Evolutionary conservation across 768 basidiomycete genomes (phyloP).

Genomic region (Psilocybe sp.): DNA sequence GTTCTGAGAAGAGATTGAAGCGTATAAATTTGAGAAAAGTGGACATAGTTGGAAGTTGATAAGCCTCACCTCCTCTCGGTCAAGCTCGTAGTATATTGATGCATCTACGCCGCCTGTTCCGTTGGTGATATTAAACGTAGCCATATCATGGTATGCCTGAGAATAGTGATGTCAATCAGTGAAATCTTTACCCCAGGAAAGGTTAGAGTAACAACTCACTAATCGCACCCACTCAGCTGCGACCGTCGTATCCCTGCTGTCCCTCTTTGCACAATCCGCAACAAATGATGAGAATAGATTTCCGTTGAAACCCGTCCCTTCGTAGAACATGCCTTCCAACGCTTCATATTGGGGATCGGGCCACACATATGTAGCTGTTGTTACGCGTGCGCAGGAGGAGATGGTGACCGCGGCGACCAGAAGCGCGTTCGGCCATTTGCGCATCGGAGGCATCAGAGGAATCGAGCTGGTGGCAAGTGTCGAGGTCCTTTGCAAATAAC

Average conservation of each 20-base stretch:
- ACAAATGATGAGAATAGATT: not conserved
- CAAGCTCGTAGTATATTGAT: constrained; percentile 37
- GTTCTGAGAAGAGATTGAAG: constrained; percentile 25
- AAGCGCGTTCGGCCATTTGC: too few species aligned
- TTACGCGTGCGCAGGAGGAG: too few species aligned
- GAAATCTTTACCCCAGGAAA: too few species aligned
- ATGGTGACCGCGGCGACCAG: too few species aligned
- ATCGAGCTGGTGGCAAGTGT: too few species aligned
- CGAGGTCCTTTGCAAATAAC: too few species aligned
- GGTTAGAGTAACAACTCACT: too few species aligned
- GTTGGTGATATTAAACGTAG: constrained; percentile 31
- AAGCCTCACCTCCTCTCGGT: constrained; percentile 28
- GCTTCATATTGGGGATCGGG: constrained; percentile 6
- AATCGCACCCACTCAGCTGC: constrained; percentile 15
- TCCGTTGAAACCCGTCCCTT: not conserved
- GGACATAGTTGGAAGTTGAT: not conserved
- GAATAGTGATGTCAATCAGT: not conserved
- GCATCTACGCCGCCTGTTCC: constrained; percentile 42
- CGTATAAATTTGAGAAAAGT: not conserved
- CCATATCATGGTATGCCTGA: constrained; percentile 44
- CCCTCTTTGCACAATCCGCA: not conserved
- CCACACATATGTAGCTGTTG: constrained; percentile 5
- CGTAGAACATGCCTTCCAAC: not conserved
- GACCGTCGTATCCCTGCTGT: not conserved
- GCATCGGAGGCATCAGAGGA: too few species aligned